A percentile compares a stretch with the other conserved stretches of the same genome.
phyloP scores from a whole-genome alignment of 1,284 basidiomycete genomes.

The Stygiomarasmius scandens region DNA sequence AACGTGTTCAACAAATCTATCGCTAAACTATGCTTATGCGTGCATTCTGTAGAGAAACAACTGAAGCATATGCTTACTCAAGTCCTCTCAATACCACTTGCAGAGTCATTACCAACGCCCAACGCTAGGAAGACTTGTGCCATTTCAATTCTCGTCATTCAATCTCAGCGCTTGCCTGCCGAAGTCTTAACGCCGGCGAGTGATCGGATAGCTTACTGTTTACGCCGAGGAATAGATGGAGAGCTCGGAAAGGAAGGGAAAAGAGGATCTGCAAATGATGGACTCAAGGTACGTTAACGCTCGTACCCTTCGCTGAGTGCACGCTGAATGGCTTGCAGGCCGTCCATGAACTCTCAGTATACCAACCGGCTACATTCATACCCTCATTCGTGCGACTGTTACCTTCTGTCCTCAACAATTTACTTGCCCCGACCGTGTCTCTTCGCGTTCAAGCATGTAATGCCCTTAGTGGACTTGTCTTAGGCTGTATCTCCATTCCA shows the following conservation, averaged over 20 bases:
- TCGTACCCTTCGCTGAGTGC: no score
- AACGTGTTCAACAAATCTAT: slow-evolving; percentile 8
- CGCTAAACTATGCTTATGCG: slow-evolving; percentile 3
- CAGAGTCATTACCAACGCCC: slow-evolving; percentile 67
- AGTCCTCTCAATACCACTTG: slow-evolving; percentile 70
- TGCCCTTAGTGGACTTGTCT: slow-evolving; percentile 68
- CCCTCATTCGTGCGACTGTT: slow-evolving; percentile 63
- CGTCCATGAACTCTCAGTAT: slow-evolving; percentile 66
- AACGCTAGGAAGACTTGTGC: slow-evolving; percentile 83
- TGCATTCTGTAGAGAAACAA: slow-evolving; percentile 50
- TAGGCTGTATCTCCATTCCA: slow-evolving; percentile 51
- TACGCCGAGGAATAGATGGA: slow-evolving; percentile 77
- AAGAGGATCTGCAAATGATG: slow-evolving; percentile 75
- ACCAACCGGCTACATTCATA: slow-evolving; percentile 65
- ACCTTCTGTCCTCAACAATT: slow-evolving; percentile 59
- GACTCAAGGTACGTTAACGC: slow-evolving; percentile 65
- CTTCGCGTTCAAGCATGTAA: slow-evolving; percentile 72
- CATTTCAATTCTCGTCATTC: slow-evolving; percentile 71
- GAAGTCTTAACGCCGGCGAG: slow-evolving; percentile 59
- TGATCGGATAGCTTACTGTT: slow-evolving; percentile 66
- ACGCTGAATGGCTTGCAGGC: slow-evolving; percentile 46
- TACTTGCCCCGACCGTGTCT: slow-evolving; percentile 61
- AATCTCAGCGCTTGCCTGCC: slow-evolving; percentile 66
- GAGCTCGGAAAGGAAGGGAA: slow-evolving; percentile 85
- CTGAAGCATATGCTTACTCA: slow-evolving; percentile 60